Evolutionary conservation across 2,329 filamentous ascomycete genomes (phyloP).

Genomic region (Hymenotorrendiella dingleyae): DNA sequence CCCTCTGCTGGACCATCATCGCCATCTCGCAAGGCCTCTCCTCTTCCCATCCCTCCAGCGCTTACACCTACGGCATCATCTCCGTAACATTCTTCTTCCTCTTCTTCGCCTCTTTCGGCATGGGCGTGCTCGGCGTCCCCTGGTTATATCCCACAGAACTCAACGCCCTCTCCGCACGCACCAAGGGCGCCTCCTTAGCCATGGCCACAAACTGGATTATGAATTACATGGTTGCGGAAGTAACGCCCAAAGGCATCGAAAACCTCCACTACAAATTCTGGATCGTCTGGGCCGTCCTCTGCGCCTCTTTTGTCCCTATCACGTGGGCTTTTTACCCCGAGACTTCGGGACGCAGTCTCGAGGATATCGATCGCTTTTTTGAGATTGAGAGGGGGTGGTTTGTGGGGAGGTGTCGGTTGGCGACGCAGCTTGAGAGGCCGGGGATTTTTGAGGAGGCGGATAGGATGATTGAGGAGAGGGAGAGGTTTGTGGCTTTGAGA

Average conservation of each 20-base stretch:
- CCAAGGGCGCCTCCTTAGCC: constrained; percentile 31
- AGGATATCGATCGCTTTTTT: constrained; percentile 48
- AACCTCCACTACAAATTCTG: constrained; percentile 34
- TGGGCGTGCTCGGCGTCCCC: constrained; percentile 31
- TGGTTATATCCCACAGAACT: constrained; percentile 36
- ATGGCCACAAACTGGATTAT: constrained; percentile 36
- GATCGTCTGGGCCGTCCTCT: constrained; percentile 33
- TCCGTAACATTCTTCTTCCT: constrained; percentile 37
- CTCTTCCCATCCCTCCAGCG: constrained; percentile 19
- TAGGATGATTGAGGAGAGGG: too few relatives aligned
- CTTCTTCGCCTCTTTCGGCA: constrained; percentile 52
- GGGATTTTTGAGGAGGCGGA: too few relatives aligned
- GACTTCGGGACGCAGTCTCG: constrained; percentile 42
- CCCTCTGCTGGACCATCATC: constrained; percentile 39
- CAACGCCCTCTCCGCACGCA: constrained; percentile 30
- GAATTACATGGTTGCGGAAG: constrained; percentile 38
- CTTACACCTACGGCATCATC: constrained; percentile 43
- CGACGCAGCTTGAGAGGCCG: too few relatives aligned
- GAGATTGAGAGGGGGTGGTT: too few relatives aligned
- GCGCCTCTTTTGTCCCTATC: constrained; percentile 35
- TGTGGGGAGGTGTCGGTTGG: too few relatives aligned
- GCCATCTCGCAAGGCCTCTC: constrained; percentile 28
- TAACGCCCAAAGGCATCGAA: constrained; percentile 32
- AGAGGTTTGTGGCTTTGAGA: too few relatives aligned
- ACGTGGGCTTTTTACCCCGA: constrained; percentile 47